Evolutionary conservation across 1,284 basidiomycete genomes (phyloP), one percentile per base, ranked within the genome.

Genomic region (Irpex lacteus): DNA sequence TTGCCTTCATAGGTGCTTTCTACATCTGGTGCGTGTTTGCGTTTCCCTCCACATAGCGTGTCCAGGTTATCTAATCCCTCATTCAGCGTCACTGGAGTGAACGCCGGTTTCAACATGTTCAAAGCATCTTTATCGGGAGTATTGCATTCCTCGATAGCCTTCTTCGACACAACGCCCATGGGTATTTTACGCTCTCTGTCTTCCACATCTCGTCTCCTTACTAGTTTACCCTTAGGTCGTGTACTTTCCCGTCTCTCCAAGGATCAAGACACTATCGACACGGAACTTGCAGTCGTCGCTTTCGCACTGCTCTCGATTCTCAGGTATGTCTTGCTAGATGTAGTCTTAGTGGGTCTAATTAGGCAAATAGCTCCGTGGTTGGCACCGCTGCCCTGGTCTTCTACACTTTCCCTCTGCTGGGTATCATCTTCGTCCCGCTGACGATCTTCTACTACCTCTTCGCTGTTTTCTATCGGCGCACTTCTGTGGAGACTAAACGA

Each of bases 151-250:
- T 90, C 92, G 0, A 78, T 90, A 56, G 82, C 87, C 3, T 94
- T 92, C 77, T 95, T 94, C 71, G 94, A 96, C 68, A 91, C 88
- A 0, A 95, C 92, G 0, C 93, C 94, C 0, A 83, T 91, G 64
- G 93, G 93, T 75, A 75, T 76, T 66, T 66, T n/a, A 26, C 34
- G 9, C 11, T 38, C 8, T 1, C 32, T 8, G 6, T 15, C 13
- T 11, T 8, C 19, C 40, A 5, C n/a, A 4, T 54, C 4, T n/a
- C 40, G 38, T 19, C n/a, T 56, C 15, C 47, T 52, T 4, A 52
- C 4, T 52, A 19, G 2, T 52, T 18, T 21, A 26, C 26, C 26
- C 50, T 13, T 66, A 87, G 81, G 90, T 67, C 77, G 86, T 68
- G 81, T 87, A 63, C 72, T 85, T 70, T 82, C 84, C 63, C 74